Evolutionary conservation across 805 yeast species (phyloP).

Genomic region (Pichia pseudocactophila): DNA sequence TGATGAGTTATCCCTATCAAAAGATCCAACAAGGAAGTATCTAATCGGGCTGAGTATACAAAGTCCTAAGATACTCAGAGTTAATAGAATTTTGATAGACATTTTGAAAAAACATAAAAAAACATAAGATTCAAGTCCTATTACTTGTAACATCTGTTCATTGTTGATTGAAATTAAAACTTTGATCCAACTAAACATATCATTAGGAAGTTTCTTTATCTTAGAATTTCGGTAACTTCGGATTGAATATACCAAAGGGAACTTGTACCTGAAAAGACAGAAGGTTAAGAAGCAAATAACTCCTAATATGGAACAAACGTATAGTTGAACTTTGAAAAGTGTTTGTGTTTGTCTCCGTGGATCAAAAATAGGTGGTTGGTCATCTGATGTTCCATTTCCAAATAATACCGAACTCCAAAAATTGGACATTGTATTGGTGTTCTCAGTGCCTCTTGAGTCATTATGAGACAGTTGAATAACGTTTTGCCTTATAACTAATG

Average conservation of each 20-base stretch:
- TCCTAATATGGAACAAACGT: conserved; percentile 41
- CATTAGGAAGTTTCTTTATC: conserved; percentile 37
- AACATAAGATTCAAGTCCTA: conserved; percentile 52
- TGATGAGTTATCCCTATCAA: conserved; percentile 27
- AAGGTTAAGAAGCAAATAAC: conserved; percentile 36
- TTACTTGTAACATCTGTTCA: conserved; percentile 44
- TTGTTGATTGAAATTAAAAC: conserved; percentile 38
- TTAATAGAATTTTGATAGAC: conserved; percentile 39
- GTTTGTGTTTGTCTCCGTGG: conserved; percentile 38
- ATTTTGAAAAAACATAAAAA: conserved; percentile 49
- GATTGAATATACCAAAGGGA: conserved; percentile 52
- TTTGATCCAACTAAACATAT: conserved; percentile 46
- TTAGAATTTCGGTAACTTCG: conserved; percentile 40
- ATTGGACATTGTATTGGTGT: neutral
- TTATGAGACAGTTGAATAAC: too few species aligned
- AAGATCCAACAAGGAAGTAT: conserved; percentile 41
- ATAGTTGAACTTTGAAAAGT: conserved; percentile 48
- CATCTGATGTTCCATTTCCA: conserved; percentile 7
- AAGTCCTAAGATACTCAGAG: conserved; percentile 38
- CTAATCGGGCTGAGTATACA: conserved; percentile 44
- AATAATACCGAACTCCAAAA: neutral
- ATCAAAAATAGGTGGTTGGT: conserved; percentile 34
- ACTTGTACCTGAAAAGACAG: conserved; percentile 41
- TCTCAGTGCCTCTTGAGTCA: neutral
- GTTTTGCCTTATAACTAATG: too few species aligned